Evolutionary conservation across 805 yeast genomes (phyloP).

Genomic region (Wickerhamiella bombiphila): DNA sequence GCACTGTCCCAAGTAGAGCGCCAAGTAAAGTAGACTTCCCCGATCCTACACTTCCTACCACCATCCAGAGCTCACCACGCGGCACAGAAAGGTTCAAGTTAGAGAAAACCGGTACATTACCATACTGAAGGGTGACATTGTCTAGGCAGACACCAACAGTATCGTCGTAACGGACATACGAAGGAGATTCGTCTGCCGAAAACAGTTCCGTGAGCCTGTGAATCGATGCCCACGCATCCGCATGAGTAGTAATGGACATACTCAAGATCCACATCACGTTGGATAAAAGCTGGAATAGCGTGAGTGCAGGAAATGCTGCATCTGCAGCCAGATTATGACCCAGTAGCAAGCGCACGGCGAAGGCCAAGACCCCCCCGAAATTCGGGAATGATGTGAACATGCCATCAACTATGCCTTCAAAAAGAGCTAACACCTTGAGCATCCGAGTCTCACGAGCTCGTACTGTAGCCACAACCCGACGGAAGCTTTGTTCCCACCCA

Average conservation of each 20-base stretch:
- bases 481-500: constrained; percentile 81
- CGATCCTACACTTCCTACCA: constrained; percentile 70
- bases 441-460: constrained; percentile 7
- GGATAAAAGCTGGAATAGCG: constrained; percentile 10
- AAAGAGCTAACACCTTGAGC: constrained; percentile 9
- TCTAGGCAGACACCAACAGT: not conserved
- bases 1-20: constrained; percentile 64
- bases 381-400: constrained; percentile 8
- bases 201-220: constrained; percentile 13
- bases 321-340: constrained; percentile 6
- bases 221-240: constrained; percentile 25
- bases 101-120: not conserved
- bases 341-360: constrained; percentile 9
- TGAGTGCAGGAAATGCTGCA: constrained; percentile 12
- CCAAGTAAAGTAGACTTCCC: constrained; percentile 64
- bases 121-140: not conserved
- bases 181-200: constrained; percentile 26
- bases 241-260: constrained; percentile 29
- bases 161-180: constrained; percentile 13
- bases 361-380: constrained; percentile 11
- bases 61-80: constrained; percentile 56
- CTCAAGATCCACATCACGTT: constrained; percentile 25
- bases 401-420: constrained; percentile 8
- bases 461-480: constrained; percentile 27
- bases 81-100: constrained; percentile 38